Percentiles rank a stretch among this genome's conserved stretches.
Evolutionary conservation across 2,329 filamentous ascomycete genomes (phyloP).

Genomic region (Phialemoniopsis sp.): DNA sequence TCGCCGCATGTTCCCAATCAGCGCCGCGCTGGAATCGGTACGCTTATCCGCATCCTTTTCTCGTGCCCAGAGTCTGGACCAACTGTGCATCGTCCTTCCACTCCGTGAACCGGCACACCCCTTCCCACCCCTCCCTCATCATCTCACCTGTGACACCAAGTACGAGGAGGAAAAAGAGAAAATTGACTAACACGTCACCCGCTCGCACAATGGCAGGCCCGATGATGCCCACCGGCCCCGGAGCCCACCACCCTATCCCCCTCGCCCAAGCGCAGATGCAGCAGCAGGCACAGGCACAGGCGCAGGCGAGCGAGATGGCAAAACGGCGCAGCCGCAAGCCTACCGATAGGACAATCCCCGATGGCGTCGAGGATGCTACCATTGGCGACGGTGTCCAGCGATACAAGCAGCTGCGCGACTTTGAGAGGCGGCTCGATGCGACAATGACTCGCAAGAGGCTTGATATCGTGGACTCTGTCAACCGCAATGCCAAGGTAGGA

Average conservation of each 20-base stretch:
- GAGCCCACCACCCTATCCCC: slow-evolving; percentile 46
- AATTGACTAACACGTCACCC: neutral
- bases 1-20: slow-evolving; percentile 42
- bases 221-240: slow-evolving; percentile 51
- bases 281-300: slow-evolving; percentile 28
- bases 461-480: slow-evolving; percentile 80
- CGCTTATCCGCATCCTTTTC: slow-evolving; percentile 12
- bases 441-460: slow-evolving; percentile 92
- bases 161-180: neutral
- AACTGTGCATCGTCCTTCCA: neutral
- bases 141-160: neutral
- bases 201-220: slow-evolving; percentile 31
- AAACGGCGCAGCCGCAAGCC: slow-evolving; percentile 84
- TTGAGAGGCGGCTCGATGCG: slow-evolving; percentile 85
- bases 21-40: slow-evolving; percentile 51
- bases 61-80: neutral
- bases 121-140: slow-evolving; percentile 1
- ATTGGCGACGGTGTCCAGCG: slow-evolving; percentile 77
- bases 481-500: slow-evolving; percentile 66
- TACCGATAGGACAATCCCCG: slow-evolving; percentile 91
- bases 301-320: slow-evolving; percentile 59
- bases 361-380: slow-evolving; percentile 78
- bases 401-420: slow-evolving; percentile 79
- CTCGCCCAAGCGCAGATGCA: slow-evolving; percentile 42
- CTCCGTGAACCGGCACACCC: neutral